Evolutionary conservation across 371 early-diverging fungal species (phyloP).

Genomic region (Conidiobolus incongruus): DNA sequence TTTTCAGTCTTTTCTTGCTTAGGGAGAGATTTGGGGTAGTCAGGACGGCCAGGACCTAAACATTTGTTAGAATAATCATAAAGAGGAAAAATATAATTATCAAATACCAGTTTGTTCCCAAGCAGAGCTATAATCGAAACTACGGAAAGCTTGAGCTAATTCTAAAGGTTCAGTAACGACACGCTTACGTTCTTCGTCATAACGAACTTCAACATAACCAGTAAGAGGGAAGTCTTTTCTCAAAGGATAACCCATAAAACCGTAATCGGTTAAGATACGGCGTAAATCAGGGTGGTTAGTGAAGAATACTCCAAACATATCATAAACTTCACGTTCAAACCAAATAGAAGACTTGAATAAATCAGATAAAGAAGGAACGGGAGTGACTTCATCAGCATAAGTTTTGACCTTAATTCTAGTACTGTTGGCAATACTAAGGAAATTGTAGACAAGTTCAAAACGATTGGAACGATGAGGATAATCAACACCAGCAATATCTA

Average conservation of each 20-base stretch:
- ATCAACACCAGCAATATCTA: conserved; percentile 77
- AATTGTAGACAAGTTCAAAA: conserved; percentile 90
- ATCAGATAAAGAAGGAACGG: conserved; percentile 62
- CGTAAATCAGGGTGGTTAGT: conserved; percentile 88
- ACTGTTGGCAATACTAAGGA: conserved; percentile 71
- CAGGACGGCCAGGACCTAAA: too few relatives aligned
- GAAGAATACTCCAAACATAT: conserved; percentile 96
- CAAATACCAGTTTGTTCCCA: conserved; percentile 76
- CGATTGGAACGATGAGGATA: conserved; percentile 78
- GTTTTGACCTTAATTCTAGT: conserved; percentile 94
- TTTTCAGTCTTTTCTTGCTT: too few relatives aligned
- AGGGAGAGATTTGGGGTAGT: too few relatives aligned
- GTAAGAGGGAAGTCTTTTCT: conserved; percentile 97
- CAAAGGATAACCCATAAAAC: conserved; percentile 93
- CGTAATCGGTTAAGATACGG: conserved; percentile 94
- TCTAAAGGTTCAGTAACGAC: conserved; percentile 90
- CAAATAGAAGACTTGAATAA: conserved; percentile 79
- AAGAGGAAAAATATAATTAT: too few relatives aligned
- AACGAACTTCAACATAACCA: conserved; percentile 85
- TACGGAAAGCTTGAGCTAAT: conserved; percentile 89
- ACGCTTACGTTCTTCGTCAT: conserved; percentile 92
- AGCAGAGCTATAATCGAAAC: conserved; percentile 71
- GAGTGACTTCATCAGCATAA: conserved; percentile 72
- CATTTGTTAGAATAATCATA: too few relatives aligned
- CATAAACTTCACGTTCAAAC: conserved; percentile 95